Evolutionary conservation across 2,329 filamentous ascomycete species (phyloP).

Genomic region (Aspergillus bombycis): DNA sequence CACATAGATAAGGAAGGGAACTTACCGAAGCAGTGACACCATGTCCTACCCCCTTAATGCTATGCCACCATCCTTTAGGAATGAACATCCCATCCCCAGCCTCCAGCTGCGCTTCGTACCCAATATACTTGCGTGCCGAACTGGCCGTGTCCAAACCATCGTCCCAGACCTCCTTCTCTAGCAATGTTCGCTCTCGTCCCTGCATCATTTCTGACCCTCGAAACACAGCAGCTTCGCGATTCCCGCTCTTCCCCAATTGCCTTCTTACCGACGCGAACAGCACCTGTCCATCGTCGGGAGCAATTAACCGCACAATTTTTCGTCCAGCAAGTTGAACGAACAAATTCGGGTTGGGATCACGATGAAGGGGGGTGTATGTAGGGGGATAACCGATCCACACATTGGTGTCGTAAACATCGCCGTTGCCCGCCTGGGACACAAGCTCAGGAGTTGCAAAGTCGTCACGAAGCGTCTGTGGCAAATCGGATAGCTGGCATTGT

Average conservation of each 20-base stretch:
- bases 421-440: constrained; percentile 66
- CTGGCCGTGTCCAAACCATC: constrained; percentile 28
- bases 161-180: constrained; percentile 75
- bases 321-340: constrained; percentile 78
- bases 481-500: constrained; percentile 71
- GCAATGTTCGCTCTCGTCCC: constrained; percentile 66
- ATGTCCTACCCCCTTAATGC: constrained; percentile 66
- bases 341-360: constrained; percentile 91
- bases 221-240: constrained; percentile 53
- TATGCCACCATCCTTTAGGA: constrained; percentile 86
- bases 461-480: constrained; percentile 64
- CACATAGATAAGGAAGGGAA: constrained; percentile 15
- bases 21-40: constrained; percentile 62
- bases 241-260: constrained; percentile 38
- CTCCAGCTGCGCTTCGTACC: constrained; percentile 59
- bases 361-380: constrained; percentile 87
- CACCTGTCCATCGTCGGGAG: constrained; percentile 63
- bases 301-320: constrained; percentile 74
- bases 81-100: constrained; percentile 77
- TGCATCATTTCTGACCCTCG: constrained; percentile 91
- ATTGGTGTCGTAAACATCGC: constrained; percentile 84
- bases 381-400: constrained; percentile 87
- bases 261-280: constrained; percentile 63
- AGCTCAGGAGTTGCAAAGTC: constrained; percentile 72
- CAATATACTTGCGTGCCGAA: constrained; percentile 26